phyloP scores from a whole-genome alignment of 129 eudicot species.

The Tanacetum coccineum region DNA sequence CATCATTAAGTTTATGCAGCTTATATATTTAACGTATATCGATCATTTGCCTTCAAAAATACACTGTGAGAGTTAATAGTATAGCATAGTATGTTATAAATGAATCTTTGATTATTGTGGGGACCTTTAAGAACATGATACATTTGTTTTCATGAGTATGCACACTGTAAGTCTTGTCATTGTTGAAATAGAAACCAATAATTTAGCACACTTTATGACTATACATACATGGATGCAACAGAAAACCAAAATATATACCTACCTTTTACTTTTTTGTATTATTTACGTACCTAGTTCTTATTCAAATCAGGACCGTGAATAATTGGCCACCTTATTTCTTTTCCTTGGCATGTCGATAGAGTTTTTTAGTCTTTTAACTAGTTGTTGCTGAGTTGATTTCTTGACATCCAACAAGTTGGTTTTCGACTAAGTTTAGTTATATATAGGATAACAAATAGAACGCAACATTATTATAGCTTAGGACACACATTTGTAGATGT shows the following conservation, averaged over 20 bases:
- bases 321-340: conserved; percentile 3
- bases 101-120: conserved; percentile 14
- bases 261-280: background rate
- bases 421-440: background rate
- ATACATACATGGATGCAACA: background rate
- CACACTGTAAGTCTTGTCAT: conserved; percentile 20
- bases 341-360: background rate
- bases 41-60: background rate
- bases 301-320: too few species aligned
- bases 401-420: background rate
- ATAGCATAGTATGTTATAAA: conserved; percentile 12
- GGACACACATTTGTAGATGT: too few species aligned
- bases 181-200: conserved; percentile 23
- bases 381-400: background rate
- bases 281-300: background rate
- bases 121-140: conserved; percentile 22
- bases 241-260: conserved; percentile 2
- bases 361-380: background rate
- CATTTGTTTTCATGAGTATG: conserved; percentile 13
- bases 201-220: conserved; percentile 5
- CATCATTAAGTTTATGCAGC: too few species aligned
- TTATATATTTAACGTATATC: too few species aligned
- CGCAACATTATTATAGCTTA: too few species aligned
- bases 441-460: too few species aligned
- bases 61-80: background rate